A percentile compares a stretch with the other conserved stretches of the same genome.
These are phyloP conservation scores for Mollisiaceae sp. DNA, from an alignment of 2,329 filamentous ascomycete species.

Conservation along the genomic window DNA sequence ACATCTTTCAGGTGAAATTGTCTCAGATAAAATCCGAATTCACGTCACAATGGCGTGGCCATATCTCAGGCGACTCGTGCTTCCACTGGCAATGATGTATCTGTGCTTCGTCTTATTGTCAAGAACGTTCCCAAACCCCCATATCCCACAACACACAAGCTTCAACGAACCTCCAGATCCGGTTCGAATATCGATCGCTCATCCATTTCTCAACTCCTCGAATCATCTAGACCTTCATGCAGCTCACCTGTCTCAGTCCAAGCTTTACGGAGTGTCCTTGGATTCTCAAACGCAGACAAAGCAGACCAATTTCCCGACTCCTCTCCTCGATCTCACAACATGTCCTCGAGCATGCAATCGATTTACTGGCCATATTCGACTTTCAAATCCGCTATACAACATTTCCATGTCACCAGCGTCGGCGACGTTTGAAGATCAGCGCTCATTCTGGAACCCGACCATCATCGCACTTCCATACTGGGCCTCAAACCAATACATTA, in stretches of 20 bases:
- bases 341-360: constrained; percentile 38
- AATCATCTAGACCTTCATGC: background rate
- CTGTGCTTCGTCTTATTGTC: constrained; percentile 21
- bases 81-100: constrained; percentile 27
- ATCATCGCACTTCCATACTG: constrained; percentile 47
- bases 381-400: constrained; percentile 43
- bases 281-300: background rate
- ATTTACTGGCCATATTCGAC: constrained; percentile 44
- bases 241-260: background rate
- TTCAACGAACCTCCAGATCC: constrained; percentile 8
- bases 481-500: constrained; percentile 45
- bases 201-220: constrained; percentile 21
- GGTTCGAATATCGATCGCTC: constrained; percentile 19
- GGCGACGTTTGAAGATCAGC: constrained; percentile 30
- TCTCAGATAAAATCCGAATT: background rate
- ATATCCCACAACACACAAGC: background rate
- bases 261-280: background rate
- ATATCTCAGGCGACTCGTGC: constrained; percentile 25
- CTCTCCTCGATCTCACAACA: constrained; percentile 24
- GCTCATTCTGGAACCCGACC: constrained; percentile 47
- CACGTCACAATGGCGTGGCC: constrained; percentile 18
- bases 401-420: constrained; percentile 43
- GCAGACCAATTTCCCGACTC: constrained; percentile 16
- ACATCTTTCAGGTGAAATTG: background rate
- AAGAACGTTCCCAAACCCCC: background rate